Base-by-base conservation (phyloP, 768 basidiomycete species). In the Lactarius tabidus region DNA sequence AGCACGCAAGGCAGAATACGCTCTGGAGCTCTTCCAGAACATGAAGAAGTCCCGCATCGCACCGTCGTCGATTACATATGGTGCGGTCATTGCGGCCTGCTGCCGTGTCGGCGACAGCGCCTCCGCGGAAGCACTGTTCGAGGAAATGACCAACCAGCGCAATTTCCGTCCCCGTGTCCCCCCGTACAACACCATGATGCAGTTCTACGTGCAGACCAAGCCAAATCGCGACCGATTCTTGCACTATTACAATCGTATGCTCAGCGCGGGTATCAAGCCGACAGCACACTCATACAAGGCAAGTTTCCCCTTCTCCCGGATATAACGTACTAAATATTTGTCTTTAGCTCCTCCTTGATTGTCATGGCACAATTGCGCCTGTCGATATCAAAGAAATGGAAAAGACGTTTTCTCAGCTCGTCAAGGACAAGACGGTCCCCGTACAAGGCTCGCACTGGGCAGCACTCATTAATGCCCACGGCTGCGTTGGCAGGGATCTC, bases 161-260 rank as follows among this genome's bases (percentile, higher is more conserved):
- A 89, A 88, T 70, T 98, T 94, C 81, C 89, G 82, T 77, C 89
- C 95, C 10, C 82, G 95, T 8, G 87, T 97, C 1, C 97, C 96
- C 23, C 96, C 96, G 1, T 99, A 88, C 82, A 99, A 99, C 78
- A 95, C 90, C 38, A 97, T 99, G 95, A 98, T 99, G 85, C 97
- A 99, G 75, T 81, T 96, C 71, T 95, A 93, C 77, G 88, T 90
- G 57, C 85, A 88, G 62, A 94, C 90, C n/a, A 91, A 90, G 74
- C 96, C 94, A 1, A 88, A 92, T 67, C 85, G 94, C 59, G 82
- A 82, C 31, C 83, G 86, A 55, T 91, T 89, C 20, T 76, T 98
- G 31, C 79, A 83, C 70, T 98, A 88, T 74, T 90, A 90, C 74
- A 73, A 89, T 56, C 79, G 84, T 71, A 80, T 99, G 75, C 74